Evolutionary conservation across 1,284 basidiomycete genomes (phyloP).

Genomic region (Schizophyllum commune): DNA sequence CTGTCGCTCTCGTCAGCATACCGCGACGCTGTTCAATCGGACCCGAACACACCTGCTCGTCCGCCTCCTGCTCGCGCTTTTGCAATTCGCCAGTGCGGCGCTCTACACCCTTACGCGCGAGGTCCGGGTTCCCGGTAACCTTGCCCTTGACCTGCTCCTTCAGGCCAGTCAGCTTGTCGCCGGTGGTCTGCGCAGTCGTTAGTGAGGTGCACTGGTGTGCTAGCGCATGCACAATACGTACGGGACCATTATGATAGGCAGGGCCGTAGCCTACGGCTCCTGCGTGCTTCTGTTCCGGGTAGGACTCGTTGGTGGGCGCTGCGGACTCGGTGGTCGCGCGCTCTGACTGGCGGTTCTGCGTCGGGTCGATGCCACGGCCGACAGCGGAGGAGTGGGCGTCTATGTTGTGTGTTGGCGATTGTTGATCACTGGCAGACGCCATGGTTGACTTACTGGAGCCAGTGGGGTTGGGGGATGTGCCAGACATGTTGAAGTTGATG

Average conservation of each 20-base stretch:
- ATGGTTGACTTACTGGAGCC: too few species aligned
- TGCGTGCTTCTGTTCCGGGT: slow-evolving; percentile 23
- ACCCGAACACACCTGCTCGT: slow-evolving; percentile 2
- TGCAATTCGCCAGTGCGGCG: slow-evolving; percentile 41
- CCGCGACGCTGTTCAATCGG: background rate
- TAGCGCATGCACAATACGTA: slow-evolving; percentile 5
- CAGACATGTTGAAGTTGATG: background rate
- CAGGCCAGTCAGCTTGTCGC: slow-evolving; percentile 40
- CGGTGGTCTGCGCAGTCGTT: slow-evolving; percentile 26
- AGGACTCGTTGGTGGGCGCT: slow-evolving; percentile 6
- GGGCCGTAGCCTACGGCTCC: slow-evolving; percentile 20
- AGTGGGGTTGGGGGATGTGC: background rate
- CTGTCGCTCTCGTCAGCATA: background rate
- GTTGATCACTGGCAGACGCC: too few species aligned
- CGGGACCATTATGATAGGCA: slow-evolving; percentile 14
- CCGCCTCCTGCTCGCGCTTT: slow-evolving; percentile 32
- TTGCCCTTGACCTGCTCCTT: slow-evolving; percentile 48
- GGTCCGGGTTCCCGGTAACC: slow-evolving; percentile 34
- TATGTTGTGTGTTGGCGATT: too few species aligned
- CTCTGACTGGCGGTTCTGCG: background rate
- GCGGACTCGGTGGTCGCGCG: background rate
- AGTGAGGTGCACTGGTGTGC: background rate
- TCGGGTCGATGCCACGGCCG: background rate
- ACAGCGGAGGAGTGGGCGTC: background rate
- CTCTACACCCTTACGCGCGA: slow-evolving; percentile 39